These are phyloP conservation scores for Peronospora belbahrii DNA, from an alignment of 352 stramenopile genomes.

Conservation along the genomic window DNA sequence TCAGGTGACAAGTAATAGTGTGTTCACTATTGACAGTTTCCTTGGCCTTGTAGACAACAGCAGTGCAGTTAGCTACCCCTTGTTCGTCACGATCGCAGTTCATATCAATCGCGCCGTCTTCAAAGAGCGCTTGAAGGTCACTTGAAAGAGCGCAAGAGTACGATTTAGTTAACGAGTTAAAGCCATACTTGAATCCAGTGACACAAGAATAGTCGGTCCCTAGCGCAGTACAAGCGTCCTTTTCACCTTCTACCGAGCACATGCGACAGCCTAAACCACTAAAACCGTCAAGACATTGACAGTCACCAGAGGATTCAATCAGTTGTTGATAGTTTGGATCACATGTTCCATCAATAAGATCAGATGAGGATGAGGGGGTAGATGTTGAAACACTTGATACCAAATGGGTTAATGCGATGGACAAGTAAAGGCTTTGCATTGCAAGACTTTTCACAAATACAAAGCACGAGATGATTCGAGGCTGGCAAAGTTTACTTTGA, in stretches of 20 bases:
- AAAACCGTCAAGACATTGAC: conserved; percentile 49
- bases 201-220: conserved; percentile 33
- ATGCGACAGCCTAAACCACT: conserved; percentile 53
- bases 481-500: too few relatives aligned
- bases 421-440: too few relatives aligned
- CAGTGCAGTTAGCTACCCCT: conserved; percentile 35
- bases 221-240: conserved; percentile 12
- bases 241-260: conserved; percentile 20
- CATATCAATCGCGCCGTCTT: conserved; percentile 53
- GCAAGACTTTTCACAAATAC: too few relatives aligned
- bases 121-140: conserved; percentile 47
- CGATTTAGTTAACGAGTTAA: conserved; percentile 37
- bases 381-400: not conserved
- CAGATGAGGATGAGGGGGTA: conserved; percentile 1
- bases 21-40: conserved; percentile 39
- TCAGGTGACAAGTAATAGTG: conserved; percentile 57
- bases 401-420: too few relatives aligned
- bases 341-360: conserved; percentile 16
- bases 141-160: conserved; percentile 53
- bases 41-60: conserved; percentile 54
- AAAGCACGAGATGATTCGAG: too few relatives aligned
- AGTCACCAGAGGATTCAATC: conserved; percentile 40
- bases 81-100: conserved; percentile 36
- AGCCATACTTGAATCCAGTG: conserved; percentile 38
- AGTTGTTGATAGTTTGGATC: conserved; percentile 43